Conservation (phyloP, 345 rosid species). For the Citrus sp. region DNA sequence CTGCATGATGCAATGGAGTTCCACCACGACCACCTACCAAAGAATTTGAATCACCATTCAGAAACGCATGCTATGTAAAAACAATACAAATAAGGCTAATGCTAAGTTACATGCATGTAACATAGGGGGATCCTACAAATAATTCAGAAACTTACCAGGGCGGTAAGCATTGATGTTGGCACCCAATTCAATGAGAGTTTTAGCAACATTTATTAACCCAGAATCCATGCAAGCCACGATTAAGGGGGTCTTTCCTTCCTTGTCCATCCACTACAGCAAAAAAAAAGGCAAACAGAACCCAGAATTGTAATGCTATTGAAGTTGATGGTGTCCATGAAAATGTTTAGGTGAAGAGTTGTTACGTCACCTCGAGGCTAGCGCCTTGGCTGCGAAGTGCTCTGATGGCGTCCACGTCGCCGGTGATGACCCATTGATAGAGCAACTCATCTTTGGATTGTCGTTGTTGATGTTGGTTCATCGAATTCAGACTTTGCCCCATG, state of each 20-base stretch:
- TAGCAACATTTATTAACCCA: slow-evolving; percentile 30
- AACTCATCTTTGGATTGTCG: slow-evolving; percentile 38
- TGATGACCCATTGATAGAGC: slow-evolving; percentile 25
- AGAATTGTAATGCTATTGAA: not conserved
- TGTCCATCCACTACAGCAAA: slow-evolving; percentile 37
- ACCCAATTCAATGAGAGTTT: slow-evolving; percentile 42
- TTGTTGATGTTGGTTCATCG: slow-evolving; percentile 16
- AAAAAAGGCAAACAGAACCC: slow-evolving; percentile 5
- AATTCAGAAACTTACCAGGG: slow-evolving; percentile 32
- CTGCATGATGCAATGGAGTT: slow-evolving; percentile 59
- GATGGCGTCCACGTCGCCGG: slow-evolving; percentile 34
- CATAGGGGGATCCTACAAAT: no score
- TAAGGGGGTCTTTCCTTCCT: slow-evolving; percentile 47
- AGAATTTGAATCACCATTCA: not conserved
- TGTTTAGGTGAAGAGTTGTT: not conserved
- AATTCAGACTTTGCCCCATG: slow-evolving; percentile 39
- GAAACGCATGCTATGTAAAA: not conserved
- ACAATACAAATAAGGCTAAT: no score
- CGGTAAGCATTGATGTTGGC: slow-evolving; percentile 56
- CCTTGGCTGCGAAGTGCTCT: slow-evolving; percentile 33
- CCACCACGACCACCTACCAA: slow-evolving; percentile 46
- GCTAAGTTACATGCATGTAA: no score
- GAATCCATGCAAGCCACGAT: slow-evolving; percentile 45
- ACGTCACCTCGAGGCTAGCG: slow-evolving; percentile 39
- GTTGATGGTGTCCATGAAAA: not conserved